These are phyloP conservation scores for Alloteropsis angusta DNA, from an alignment of 202 grass and related monocot species.

Conservation along the genomic window DNA sequence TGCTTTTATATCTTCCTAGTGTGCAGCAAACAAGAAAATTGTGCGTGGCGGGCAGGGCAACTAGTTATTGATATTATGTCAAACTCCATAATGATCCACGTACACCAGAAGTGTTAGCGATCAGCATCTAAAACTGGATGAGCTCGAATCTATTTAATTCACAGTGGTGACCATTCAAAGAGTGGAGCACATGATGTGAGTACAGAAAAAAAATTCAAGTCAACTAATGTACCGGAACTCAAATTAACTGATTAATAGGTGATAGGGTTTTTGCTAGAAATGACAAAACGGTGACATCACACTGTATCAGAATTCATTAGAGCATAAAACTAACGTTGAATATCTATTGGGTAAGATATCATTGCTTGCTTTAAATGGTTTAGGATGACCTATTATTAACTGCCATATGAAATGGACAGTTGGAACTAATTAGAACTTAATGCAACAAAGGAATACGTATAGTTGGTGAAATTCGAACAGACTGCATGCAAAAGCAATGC, in stretches of 20 bases:
- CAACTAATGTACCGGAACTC: not conserved
- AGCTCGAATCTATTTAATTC: not conserved
- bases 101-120: not conserved
- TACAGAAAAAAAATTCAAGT: not conserved
- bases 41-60: not conserved
- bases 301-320: not conserved
- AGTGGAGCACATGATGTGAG: not conserved
- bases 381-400: not conserved
- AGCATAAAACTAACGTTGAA: not conserved
- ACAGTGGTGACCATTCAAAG: not conserved
- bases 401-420: not conserved
- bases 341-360: not conserved
- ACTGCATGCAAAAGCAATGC: not conserved
- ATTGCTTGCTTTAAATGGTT: conserved; percentile 5
- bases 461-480: not conserved
- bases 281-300: not conserved
- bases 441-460: not conserved
- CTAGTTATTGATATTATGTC: not conserved
- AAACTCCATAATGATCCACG: not conserved
- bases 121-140: not conserved
- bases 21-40: not conserved
- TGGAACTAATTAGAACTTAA: not conserved
- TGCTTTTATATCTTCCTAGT: no score
- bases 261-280: not conserved
- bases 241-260: not conserved